Percentiles rank a stretch among this genome's conserved stretches.
phyloP scores from a whole-genome alignment of 2,329 filamentous ascomycete genomes.

The Pseudocercospora fijiensis region DNA sequence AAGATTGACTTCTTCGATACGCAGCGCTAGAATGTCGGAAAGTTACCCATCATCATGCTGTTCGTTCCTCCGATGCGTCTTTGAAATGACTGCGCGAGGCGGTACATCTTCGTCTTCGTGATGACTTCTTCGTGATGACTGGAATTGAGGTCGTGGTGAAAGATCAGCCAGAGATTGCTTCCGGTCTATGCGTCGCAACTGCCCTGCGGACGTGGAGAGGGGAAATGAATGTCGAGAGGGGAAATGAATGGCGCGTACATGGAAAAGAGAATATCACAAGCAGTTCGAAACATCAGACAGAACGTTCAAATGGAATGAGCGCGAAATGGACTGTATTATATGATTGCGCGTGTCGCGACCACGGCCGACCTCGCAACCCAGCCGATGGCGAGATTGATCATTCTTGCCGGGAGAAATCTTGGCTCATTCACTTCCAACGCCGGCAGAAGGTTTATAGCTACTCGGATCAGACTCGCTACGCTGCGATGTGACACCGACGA shows the following conservation, averaged over 20 bases:
- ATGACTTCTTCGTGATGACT: neutral
- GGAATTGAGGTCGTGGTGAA: neutral
- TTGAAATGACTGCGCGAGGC: neutral
- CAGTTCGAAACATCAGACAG: neutral
- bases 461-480: neutral
- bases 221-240: too few species aligned
- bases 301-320: neutral
- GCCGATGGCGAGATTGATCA: neutral
- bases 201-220: neutral
- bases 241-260: too few species aligned
- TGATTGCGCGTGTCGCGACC: too few species aligned
- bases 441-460: too few species aligned
- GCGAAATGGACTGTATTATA: too few species aligned
- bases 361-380: too few species aligned
- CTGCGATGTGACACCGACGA: neutral
- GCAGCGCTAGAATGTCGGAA: neutral
- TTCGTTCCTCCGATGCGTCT: neutral
- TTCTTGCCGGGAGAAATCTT: neutral
- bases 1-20: neutral
- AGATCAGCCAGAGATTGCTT: neutral
- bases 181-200: too few species aligned
- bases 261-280: neutral
- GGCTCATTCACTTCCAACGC: neutral
- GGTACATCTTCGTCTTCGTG: conserved; percentile 1
- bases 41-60: neutral